These are phyloP conservation scores for Phytophthora quininea DNA, from an alignment of 352 stramenopile genomes.

Conservation along the genomic window DNA sequence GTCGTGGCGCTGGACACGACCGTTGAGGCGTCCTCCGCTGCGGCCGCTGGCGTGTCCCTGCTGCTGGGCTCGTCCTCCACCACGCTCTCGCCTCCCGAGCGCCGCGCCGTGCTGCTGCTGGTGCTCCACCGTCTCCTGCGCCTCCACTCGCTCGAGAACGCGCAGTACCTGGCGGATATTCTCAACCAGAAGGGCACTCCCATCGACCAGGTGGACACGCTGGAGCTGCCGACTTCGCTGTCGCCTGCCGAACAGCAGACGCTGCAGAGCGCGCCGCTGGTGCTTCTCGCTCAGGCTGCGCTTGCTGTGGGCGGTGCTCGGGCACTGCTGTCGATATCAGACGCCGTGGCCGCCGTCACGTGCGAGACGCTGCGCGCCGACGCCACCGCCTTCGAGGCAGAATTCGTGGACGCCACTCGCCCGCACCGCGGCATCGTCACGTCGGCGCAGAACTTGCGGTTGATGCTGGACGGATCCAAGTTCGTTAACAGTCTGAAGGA, in stretches of 20 bases:
- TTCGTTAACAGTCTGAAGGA: slow-evolving; percentile 66
- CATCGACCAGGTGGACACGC: slow-evolving; percentile 20
- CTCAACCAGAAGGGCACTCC: slow-evolving; percentile 65
- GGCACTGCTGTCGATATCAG: slow-evolving; percentile 66
- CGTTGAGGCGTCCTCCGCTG: slow-evolving; percentile 10
- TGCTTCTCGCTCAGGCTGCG: slow-evolving; percentile 56
- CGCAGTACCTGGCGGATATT: slow-evolving; percentile 52
- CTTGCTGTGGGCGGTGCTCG: slow-evolving; percentile 69
- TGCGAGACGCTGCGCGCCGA: slow-evolving; percentile 79
- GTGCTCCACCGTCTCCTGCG: slow-evolving; percentile 53
- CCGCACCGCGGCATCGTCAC: slow-evolving; percentile 89
- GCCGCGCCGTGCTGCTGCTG: slow-evolving; percentile 47
- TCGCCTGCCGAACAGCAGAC: slow-evolving; percentile 41
- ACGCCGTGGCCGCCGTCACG: slow-evolving; percentile 82
- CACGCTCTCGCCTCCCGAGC: slow-evolving; percentile 13
- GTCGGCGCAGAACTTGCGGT: slow-evolving; percentile 80
- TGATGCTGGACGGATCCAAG: slow-evolving; percentile 91
- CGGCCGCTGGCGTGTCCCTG: slow-evolving; percentile 15
- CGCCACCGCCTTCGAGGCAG: slow-evolving; percentile 79
- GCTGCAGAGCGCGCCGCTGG: slow-evolving; percentile 41
- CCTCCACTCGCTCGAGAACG: slow-evolving; percentile 37
- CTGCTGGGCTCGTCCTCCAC: slow-evolving; percentile 4
- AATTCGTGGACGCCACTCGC: slow-evolving; percentile 79
- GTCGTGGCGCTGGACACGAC: slow-evolving; percentile 44
- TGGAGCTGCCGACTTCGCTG: slow-evolving; percentile 52